A percentile compares a stretch with the other conserved stretches of the same genome.
Conservation (phyloP, 805 yeast genomes). For the Starmerella davenportii region DNA sequence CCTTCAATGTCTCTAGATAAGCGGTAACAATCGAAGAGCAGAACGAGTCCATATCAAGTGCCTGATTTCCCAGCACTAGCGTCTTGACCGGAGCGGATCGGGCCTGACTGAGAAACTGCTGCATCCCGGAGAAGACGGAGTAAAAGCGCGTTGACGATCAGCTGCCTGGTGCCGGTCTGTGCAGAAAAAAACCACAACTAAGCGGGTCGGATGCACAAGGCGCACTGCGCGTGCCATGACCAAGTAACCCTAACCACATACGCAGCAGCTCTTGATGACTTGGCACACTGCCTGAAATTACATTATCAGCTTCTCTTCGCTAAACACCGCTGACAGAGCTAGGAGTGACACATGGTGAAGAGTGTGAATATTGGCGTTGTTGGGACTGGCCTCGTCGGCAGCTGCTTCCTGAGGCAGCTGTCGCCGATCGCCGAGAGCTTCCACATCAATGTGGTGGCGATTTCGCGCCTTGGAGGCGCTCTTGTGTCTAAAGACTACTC, state of each 20-base stretch:
- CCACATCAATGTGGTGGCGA: slow-evolving; percentile 56
- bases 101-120: background rate
- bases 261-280: too few relatives aligned
- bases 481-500: slow-evolving; percentile 48
- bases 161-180: too few relatives aligned
- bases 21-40: slow-evolving; percentile 59
- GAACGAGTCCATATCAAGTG: slow-evolving; percentile 81
- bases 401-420: slow-evolving; percentile 74
- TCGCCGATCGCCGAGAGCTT: slow-evolving; percentile 30
- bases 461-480: slow-evolving; percentile 60
- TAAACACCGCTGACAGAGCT: too few relatives aligned
- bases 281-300: too few relatives aligned
- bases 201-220: too few relatives aligned
- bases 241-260: too few relatives aligned
- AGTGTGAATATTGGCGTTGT: slow-evolving; percentile 43
- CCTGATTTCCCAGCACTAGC: slow-evolving; percentile 63
- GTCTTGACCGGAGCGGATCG: slow-evolving; percentile 1
- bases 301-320: too few relatives aligned
- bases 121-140: background rate
- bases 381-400: slow-evolving; percentile 91
- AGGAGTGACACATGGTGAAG: background rate
- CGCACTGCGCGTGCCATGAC: too few relatives aligned
- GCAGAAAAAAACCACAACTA: too few relatives aligned
- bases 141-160: too few relatives aligned
- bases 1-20: slow-evolving; percentile 26